phyloP scores from a whole-genome alignment of 805 yeast species.

The Hanseniaspora vineae region DNA sequence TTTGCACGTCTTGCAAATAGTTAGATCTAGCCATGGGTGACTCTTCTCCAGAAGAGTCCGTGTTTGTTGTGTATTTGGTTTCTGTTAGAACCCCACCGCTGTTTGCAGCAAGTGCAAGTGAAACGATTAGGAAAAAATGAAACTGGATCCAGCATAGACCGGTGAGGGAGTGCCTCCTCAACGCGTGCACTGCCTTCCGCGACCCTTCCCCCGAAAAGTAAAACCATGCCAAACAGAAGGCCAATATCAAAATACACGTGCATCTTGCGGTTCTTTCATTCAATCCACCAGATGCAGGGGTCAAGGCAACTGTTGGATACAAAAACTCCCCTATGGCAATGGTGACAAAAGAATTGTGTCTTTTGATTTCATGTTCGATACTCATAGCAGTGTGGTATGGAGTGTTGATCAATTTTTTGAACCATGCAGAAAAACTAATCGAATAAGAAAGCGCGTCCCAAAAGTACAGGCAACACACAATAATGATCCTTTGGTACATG shows the following conservation, averaged over 20 bases:
- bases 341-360: constrained; percentile 43
- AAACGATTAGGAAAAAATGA: constrained; percentile 2
- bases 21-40: neutral
- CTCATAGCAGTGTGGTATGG: constrained; percentile 46
- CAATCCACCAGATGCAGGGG: constrained; percentile 37
- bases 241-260: neutral
- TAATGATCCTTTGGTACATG: neutral
- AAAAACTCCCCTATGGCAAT: constrained; percentile 57
- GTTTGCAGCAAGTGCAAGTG: constrained; percentile 5
- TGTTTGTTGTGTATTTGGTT: neutral
- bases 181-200: constrained; percentile 31
- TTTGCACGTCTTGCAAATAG: neutral
- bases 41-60: neutral
- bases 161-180: constrained; percentile 36
- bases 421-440: neutral
- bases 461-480: neutral
- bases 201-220: constrained; percentile 35
- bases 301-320: constrained; percentile 36
- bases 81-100: constrained; percentile 4
- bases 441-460: neutral
- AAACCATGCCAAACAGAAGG: neutral
- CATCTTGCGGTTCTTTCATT: constrained; percentile 7
- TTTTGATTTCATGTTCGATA: constrained; percentile 43
- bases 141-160: constrained; percentile 32
- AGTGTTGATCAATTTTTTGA: constrained; percentile 13